Base-by-base conservation (phyloP, 768 basidiomycete genomes). In the Lactarius sanguifluus region DNA sequence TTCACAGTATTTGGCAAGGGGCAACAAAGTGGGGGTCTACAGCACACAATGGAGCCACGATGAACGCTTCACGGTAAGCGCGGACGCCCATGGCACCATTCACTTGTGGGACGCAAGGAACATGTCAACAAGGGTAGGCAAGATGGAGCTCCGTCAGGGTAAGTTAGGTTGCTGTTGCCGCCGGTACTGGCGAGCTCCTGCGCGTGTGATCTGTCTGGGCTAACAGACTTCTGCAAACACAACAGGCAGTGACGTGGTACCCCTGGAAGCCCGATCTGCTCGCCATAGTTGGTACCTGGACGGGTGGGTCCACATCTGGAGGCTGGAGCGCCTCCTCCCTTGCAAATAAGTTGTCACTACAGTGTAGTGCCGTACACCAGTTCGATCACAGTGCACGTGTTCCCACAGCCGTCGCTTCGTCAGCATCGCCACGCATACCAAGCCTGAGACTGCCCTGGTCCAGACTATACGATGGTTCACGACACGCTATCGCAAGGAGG, bases 201-300 rank as follows among this genome's bases (percentile, higher is more conserved):
- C 13, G 4, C 30, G 30, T 25, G 18, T 18, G 36, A 34, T 66
- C 65, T 62, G 58, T 66, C 61, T 58, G 57, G 16, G 61, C 61
- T 62, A 25, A 66, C 47, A 5, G 23, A 41, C 38, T 28, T 2
- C 55, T 15, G 5, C 38, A 40, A 40, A 40, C 34, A 30, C 15
- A 57, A 59, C 57, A 90, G 88, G 89, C 89, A 1, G 77, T 90
- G 56, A 83, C 87, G 0, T 90, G 89, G 89, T 87, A 86, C 70
- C 88, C 89, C 0, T 90, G 89, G 89, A 85, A 88, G 70, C 79
- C 79, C 4, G 84, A 83, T 63, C 78, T 90, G 5, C 78, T 90
- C 34, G 89, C 89, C 6, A 84, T 86, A 0, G 89, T 87, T 20
- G 86, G 88, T 86, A 85, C 54, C 82, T 82, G 16, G 89, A 90